These are phyloP conservation scores for Sorghum bicolor DNA, from an alignment of 176 grass and related monocot species.

Conservation along the genomic window DNA sequence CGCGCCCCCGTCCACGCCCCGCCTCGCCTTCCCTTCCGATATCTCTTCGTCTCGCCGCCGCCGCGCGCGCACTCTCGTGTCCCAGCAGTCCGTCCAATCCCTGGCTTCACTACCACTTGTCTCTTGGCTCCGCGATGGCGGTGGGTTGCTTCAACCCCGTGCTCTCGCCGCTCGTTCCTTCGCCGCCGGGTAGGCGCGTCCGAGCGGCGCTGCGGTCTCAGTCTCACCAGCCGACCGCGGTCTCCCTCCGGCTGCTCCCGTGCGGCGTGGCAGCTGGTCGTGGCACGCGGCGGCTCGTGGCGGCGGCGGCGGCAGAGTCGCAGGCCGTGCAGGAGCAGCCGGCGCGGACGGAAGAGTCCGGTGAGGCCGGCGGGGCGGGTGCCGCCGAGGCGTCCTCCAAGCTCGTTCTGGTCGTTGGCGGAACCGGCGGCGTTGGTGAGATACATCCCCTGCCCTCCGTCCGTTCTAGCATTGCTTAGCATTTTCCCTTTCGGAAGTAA, in stretches of 20 bases:
- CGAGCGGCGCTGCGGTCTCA: neutral
- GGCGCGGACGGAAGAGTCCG: slow-evolving; percentile 3
- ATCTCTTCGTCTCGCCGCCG: neutral
- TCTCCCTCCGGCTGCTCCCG: neutral
- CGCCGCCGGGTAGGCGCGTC: neutral
- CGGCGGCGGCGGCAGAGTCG: slow-evolving; percentile 30
- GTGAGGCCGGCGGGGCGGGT: neutral
- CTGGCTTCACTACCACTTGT: neutral
- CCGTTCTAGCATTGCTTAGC: neutral
- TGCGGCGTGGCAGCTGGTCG: neutral
- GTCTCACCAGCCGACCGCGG: neutral
- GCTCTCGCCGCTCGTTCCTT: slow-evolving; percentile 5
- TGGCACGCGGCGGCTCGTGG: slow-evolving; percentile 2
- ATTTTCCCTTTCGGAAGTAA: neutral
- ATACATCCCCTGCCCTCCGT: neutral
- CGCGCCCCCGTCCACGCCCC: neutral
- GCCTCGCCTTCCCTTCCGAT: neutral
- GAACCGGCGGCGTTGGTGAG: slow-evolving; percentile 79
- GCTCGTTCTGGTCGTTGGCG: slow-evolving; percentile 76
- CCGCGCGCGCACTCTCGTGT: neutral
- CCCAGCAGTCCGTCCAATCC: neutral
- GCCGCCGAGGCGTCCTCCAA: slow-evolving; percentile 45
- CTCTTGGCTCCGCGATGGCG: neutral
- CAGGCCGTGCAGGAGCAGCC: slow-evolving; percentile 43
- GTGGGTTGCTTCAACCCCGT: slow-evolving; percentile 10